Conservation (phyloP, 2,329 filamentous ascomycete genomes). For the Phyllosticta capitalensis region DNA sequence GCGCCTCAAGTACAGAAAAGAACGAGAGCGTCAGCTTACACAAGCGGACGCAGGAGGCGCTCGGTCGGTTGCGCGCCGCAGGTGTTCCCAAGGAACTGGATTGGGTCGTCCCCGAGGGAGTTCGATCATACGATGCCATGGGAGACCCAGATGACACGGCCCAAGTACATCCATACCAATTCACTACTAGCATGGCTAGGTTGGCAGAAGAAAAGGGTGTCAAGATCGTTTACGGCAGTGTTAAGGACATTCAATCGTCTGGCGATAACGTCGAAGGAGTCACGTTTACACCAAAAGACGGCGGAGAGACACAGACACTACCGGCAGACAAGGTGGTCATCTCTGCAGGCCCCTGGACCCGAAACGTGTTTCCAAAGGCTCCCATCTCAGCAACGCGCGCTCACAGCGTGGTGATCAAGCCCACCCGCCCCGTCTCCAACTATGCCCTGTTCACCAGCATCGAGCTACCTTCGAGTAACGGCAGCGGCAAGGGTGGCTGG, state of each 20-base stretch:
- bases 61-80: slow-evolving; percentile 44
- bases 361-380: slow-evolving; percentile 40
- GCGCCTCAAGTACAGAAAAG: slow-evolving; percentile 18
- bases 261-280: slow-evolving; percentile 48
- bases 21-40: slow-evolving; percentile 42
- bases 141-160: slow-evolving; percentile 71
- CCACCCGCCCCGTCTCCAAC: slow-evolving; percentile 52
- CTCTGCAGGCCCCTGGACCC: slow-evolving; percentile 55
- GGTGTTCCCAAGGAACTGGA: slow-evolving; percentile 69
- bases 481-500: slow-evolving; percentile 1
- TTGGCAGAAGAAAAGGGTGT: slow-evolving; percentile 55
- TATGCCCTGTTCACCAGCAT: slow-evolving; percentile 86
- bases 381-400: slow-evolving; percentile 53
- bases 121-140: slow-evolving; percentile 73
- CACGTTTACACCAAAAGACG: slow-evolving; percentile 48
- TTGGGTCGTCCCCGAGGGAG: slow-evolving; percentile 64
- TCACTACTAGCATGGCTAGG: slow-evolving; percentile 74
- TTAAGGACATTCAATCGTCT: slow-evolving; percentile 52
- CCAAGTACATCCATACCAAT: slow-evolving; percentile 86
- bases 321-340: slow-evolving; percentile 49
- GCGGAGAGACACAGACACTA: slow-evolving; percentile 39
- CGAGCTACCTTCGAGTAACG: slow-evolving; percentile 51
- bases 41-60: slow-evolving; percentile 44
- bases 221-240: slow-evolving; percentile 57
- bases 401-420: slow-evolving; percentile 53